A percentile compares a stretch with the other conserved stretches of the same genome.
Conservation (phyloP, 2,329 filamentous ascomycete genomes). For the Clarireedia paspali region DNA sequence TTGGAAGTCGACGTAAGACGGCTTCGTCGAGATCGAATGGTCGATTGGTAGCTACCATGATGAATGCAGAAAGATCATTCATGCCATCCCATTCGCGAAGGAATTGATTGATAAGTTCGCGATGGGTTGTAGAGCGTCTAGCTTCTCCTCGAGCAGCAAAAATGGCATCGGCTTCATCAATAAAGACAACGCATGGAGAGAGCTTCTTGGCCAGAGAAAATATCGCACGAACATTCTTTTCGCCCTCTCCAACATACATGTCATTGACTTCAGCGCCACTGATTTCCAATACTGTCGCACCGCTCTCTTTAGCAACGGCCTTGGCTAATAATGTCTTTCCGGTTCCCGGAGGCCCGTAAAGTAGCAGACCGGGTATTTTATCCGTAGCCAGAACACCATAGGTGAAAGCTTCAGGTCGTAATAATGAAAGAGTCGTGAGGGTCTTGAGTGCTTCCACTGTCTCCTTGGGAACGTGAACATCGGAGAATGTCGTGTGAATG, state of each 20-base stretch:
- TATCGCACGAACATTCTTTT: conserved; percentile 90
- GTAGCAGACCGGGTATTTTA: conserved; percentile 78
- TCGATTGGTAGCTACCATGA: conserved; percentile 96
- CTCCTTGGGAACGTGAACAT: conserved; percentile 75
- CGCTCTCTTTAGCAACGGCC: conserved; percentile 60
- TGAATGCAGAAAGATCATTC: conserved; percentile 73
- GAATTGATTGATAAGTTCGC: conserved; percentile 95
- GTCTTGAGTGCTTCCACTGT: conserved; percentile 84
- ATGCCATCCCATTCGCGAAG: conserved; percentile 95
- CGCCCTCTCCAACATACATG: conserved; percentile 92
- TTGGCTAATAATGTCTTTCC: conserved; percentile 65
- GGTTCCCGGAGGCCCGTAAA: conserved; percentile 83
- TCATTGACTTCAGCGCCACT: conserved; percentile 89
- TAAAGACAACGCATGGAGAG: conserved; percentile 87
- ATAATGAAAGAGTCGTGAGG: conserved; percentile 77
- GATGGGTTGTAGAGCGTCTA: conserved; percentile 39
- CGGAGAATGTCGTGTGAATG: conserved; percentile 78
- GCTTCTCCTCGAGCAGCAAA: conserved; percentile 61
- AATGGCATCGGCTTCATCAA: conserved; percentile 92
- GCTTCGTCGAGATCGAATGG: conserved; percentile 92
- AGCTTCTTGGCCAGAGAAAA: conserved; percentile 89
- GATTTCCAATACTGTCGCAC: conserved; percentile 74
- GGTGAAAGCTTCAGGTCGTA: conserved; percentile 87
- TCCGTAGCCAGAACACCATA: conserved; percentile 91
- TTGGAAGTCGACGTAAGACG: conserved; percentile 67